Evolutionary conservation across 108 stramenopile species (phyloP).

Genomic region (Discostella stelligeroides): DNA sequence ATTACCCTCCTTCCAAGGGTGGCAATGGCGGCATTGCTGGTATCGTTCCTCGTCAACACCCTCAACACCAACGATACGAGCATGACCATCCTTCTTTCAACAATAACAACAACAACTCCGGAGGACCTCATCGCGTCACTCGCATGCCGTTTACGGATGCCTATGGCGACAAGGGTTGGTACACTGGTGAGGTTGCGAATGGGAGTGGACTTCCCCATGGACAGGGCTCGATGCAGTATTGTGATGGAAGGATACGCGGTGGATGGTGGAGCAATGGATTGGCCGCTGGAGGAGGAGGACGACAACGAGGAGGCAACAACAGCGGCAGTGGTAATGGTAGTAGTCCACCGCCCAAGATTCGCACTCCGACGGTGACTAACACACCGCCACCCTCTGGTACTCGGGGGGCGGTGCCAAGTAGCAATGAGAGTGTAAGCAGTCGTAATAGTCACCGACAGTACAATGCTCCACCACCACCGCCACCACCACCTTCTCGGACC

Average conservation of each 20-base stretch:
- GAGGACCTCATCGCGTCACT: constrained; percentile 41
- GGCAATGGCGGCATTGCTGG: neutral
- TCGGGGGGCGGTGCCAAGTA: too few species aligned
- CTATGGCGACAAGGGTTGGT: constrained; percentile 78
- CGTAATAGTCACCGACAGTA: too few species aligned
- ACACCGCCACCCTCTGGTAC: too few species aligned
- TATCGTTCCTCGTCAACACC: neutral
- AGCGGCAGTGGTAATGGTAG: neutral
- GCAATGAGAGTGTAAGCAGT: too few species aligned
- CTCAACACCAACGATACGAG: neutral
- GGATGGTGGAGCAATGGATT: constrained; percentile 46
- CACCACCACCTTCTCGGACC: too few species aligned
- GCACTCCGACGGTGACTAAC: too few species aligned
- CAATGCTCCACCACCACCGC: too few species aligned
- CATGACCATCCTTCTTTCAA: constrained; percentile 18
- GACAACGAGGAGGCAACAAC: neutral
- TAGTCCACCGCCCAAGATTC: neutral
- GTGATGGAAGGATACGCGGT: constrained; percentile 35
- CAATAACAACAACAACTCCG: too few species aligned
- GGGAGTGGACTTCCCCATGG: constrained; percentile 82
- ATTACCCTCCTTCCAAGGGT: neutral
- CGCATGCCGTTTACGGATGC: constrained; percentile 67
- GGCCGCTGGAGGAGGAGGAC: constrained; percentile 8
- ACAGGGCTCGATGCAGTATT: constrained; percentile 51
- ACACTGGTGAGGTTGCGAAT: constrained; percentile 72